Evolutionary conservation across 768 basidiomycete genomes (phyloP), one percentile per base, ranked within the genome.

Genomic region (Podaxis carcinomalis): DNA sequence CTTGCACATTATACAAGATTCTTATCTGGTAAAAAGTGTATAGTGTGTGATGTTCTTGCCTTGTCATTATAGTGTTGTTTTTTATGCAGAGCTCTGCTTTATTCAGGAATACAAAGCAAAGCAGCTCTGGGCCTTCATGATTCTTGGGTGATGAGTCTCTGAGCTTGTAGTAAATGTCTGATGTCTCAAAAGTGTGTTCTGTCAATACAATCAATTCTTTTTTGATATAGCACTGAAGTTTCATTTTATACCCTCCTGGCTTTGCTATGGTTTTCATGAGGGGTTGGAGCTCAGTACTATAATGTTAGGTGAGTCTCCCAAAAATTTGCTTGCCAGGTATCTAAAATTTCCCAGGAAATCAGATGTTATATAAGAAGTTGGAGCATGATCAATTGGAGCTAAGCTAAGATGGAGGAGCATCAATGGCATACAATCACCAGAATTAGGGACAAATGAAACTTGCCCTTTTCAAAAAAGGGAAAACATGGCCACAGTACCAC

Each of bases 1-100:
- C 68, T 75, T 36, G 64, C 71, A 0, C 69, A 69, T 32, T 79
- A 76, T 59, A 68, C 77, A 0, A 68, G 71, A n/a, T 64, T 78
- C n/a, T 51, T 77, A 6, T 80, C 73, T 63, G 70, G 69, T 11
- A 50, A 49, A 23, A 55, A 47, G 16, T 61, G 60, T 35, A 55
- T 61, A 46, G 60, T 61, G 28, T 40, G 39, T 40, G 39, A 40
- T 13, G 39, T 10, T 16, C 39, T 40, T 5, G 39, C 11, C 16
- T 13, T 5, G 5, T 40, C 13, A 40, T 40, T 14, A 4, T 40
- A 28, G 28, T 28, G 28, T 28, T 28, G 28, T 32, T 32, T 13
- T 40, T n/a, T 13, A 16, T 10, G 16, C 11, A 4, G 4, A 13
- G 14, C 39, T 40, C 39, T 40, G 14, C 14, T 40, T 13, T 40